These are phyloP conservation scores for Coelastrella sp. DNA, from an alignment of 139 green algal species.

Conservation along the genomic window DNA sequence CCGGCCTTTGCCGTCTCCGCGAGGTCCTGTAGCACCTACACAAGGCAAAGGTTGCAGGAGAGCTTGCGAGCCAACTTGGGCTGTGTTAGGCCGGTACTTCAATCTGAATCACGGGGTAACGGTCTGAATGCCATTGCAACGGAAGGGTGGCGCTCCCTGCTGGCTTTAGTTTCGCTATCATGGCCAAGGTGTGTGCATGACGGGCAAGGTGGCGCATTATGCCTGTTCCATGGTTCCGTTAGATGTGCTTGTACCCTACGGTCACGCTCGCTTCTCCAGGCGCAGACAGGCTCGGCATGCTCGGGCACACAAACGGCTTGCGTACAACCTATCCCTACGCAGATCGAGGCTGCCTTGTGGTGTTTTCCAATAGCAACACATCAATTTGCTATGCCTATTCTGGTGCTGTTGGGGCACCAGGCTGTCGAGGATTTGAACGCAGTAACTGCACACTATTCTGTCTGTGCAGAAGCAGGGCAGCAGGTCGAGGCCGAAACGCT, in stretches of 20 bases:
- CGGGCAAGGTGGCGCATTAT: not conserved
- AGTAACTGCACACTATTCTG: not conserved
- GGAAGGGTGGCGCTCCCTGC: not conserved
- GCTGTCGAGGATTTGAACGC: not conserved
- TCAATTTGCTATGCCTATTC: no score
- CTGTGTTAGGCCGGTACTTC: no score
- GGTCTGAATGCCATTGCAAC: not conserved
- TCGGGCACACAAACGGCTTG: no score
- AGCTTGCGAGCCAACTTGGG: not conserved
- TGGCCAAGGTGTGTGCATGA: not conserved
- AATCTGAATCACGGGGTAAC: not conserved
- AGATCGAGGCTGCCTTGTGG: no score
- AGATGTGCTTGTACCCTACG: not conserved
- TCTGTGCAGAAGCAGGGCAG: not conserved
- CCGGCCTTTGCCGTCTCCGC: no score
- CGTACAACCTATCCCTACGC: no score
- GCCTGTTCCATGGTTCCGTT: not conserved
- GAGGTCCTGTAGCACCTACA: no score
- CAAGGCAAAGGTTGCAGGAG: not conserved
- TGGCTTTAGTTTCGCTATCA: not conserved
- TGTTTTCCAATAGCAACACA: no score
- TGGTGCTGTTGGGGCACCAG: no score
- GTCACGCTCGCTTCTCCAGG: no score
- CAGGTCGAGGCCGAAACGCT: not conserved
- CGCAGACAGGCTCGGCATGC: no score